A percentile compares a stretch with the other conserved stretches of the same genome.
Evolutionary conservation across 73 alveolate species (phyloP).

Genomic region (Urostyla sp.): DNA sequence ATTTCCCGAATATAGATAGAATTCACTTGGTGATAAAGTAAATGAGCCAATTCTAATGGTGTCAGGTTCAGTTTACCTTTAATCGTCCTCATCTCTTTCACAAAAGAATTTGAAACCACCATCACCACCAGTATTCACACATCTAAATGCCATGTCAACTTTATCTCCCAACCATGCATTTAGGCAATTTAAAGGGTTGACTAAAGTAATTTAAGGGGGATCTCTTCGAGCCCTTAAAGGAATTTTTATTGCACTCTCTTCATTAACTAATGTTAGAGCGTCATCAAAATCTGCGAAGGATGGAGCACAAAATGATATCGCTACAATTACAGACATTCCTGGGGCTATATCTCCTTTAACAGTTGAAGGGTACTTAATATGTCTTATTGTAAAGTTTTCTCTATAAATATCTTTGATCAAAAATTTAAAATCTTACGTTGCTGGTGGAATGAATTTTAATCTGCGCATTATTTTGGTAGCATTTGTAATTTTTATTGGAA

Average conservation of each 20-base stretch:
- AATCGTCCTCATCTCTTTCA: slow-evolving; percentile 85
- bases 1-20: slow-evolving; percentile 93
- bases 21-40: slow-evolving; percentile 92
- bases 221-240: slow-evolving; percentile 96
- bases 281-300: slow-evolving; percentile 95
- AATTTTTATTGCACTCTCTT: slow-evolving; percentile 90
- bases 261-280: slow-evolving; percentile 85
- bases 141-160: slow-evolving; percentile 89
- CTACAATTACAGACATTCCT: slow-evolving; percentile 92
- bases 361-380: slow-evolving; percentile 82
- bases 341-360: slow-evolving; percentile 91
- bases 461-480: slow-evolving; percentile 82
- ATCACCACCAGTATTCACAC: slow-evolving; percentile 97
- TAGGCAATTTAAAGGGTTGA: slow-evolving; percentile 91
- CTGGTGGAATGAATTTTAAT: slow-evolving; percentile 73
- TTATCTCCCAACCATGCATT: slow-evolving; percentile 95
- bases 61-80: slow-evolving; percentile 65
- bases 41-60: slow-evolving; percentile 88
- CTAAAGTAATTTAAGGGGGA: slow-evolving; percentile 93
- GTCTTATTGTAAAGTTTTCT: slow-evolving; percentile 84
- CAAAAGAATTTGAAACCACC: slow-evolving; percentile 95
- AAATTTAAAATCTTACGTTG: slow-evolving; percentile 39
- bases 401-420: slow-evolving; percentile 14
- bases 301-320: slow-evolving; percentile 89
- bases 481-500: slow-evolving; percentile 89